Base-by-base conservation (phyloP, 371 early-diverging fungal species). In the Mortierella sp. region DNA sequence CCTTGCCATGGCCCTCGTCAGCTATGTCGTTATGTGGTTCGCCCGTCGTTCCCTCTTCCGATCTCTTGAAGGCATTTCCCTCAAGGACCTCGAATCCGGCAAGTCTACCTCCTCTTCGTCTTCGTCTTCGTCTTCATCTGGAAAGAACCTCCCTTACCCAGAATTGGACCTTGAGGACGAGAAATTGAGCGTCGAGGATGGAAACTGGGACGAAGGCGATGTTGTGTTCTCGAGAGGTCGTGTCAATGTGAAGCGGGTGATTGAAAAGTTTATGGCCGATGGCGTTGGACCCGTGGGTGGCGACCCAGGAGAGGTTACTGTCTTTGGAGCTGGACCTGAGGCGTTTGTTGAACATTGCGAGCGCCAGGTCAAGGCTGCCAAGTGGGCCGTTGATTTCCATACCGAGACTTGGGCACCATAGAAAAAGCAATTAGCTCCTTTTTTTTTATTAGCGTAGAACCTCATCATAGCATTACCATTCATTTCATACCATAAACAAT, bases 321-420 rank as follows among this genome's bases (percentile, higher is more conserved):
- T 86, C 72, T 86, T 86, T 86, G 86, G 86, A 47, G 86, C 82
- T 44, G 86, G 86, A 45, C 86, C 86, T 3, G 86, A 86, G 38
- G 86, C 80, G 26, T 86, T 86, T 78, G 86, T 86, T 9, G 86
- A 77, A 47, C 82, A 82, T 60, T 78, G 82, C 4, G 86, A 80
- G 34, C 70, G 72, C 3, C 82, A 82, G 34, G 72, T 80, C 75
- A 76, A 80, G 58, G 58, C 31, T 8, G 55, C 86, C n/a, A 77
- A 80, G 31, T 86, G 86, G 86, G 80, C 75, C 0, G 82, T 86
- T n/a, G 78, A 82, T 45, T 86, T 80, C 44, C 86, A 86, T 28
- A 71, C 80, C 38, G 86, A 86, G 76, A 86, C 86, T 24, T 86
- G 86, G 86, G 86, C 86, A 24, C 86, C 86, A 57, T 86, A 84